Evolutionary conservation across 2,329 filamentous ascomycete genomes (phyloP).

Genomic region (Magnaporthiopsis rhizophila): DNA sequence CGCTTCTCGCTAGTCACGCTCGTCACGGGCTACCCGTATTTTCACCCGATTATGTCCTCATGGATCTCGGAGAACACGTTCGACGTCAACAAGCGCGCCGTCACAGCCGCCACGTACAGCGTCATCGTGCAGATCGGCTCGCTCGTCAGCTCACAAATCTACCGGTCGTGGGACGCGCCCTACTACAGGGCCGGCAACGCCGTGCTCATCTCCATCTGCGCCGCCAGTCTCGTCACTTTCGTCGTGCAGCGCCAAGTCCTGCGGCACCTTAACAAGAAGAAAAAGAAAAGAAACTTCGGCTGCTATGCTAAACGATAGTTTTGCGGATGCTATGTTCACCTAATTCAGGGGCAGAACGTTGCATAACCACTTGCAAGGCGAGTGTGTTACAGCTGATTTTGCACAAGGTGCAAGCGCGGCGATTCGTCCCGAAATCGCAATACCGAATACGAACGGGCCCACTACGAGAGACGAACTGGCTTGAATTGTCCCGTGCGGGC

Average conservation of each 20-base stretch:
- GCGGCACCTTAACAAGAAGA: constrained; percentile 34
- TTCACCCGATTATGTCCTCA: constrained; percentile 44
- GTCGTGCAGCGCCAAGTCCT: constrained; percentile 38
- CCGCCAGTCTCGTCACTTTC: constrained; percentile 40
- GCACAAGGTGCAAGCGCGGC: too few species aligned
- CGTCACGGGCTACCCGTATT: constrained; percentile 35
- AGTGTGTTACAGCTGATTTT: too few species aligned
- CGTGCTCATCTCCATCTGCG: constrained; percentile 44
- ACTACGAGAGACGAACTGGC: too few species aligned
- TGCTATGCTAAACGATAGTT: too few species aligned
- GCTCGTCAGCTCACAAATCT: constrained; percentile 37
- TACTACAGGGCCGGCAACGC: constrained; percentile 51
- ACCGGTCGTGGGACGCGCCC: constrained; percentile 42
- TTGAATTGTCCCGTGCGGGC: too few species aligned
- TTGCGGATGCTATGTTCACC: too few species aligned
- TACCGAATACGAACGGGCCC: too few species aligned
- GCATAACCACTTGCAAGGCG: too few species aligned
- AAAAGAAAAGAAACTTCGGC: too few species aligned
- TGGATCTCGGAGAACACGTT: constrained; percentile 44
- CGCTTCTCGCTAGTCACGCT: constrained; percentile 43
- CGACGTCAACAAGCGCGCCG: constrained; percentile 39
- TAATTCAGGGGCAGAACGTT: too few species aligned
- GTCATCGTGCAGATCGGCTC: constrained; percentile 38
- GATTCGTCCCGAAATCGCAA: too few species aligned
- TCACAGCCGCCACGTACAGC: constrained; percentile 40